These are phyloP conservation scores for Picea mariana DNA, from an alignment of 83 land plant species.

Conservation along the genomic window DNA sequence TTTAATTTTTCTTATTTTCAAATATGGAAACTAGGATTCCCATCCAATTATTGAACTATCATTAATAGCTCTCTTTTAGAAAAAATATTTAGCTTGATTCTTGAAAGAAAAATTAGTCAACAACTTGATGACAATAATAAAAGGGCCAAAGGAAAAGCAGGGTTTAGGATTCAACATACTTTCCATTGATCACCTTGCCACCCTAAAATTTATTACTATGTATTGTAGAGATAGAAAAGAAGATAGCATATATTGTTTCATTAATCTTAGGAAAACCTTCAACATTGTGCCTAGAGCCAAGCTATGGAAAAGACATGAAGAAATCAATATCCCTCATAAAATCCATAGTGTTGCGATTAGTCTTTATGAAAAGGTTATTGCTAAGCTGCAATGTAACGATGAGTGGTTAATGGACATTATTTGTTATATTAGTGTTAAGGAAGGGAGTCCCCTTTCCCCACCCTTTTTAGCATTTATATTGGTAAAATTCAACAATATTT, in stretches of 20 bases:
- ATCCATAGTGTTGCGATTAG: background rate
- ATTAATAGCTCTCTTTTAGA: too few species aligned
- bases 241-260: background rate
- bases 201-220: background rate
- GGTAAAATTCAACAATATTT: too few species aligned
- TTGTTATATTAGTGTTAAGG: background rate
- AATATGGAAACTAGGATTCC: too few species aligned
- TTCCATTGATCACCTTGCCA: background rate
- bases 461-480: too few species aligned
- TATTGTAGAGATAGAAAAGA: background rate
- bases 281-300: background rate
- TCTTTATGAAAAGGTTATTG: background rate
- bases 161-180: background rate
- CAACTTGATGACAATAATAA: background rate
- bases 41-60: too few species aligned
- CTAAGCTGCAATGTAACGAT: background rate
- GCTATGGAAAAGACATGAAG: background rate
- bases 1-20: too few species aligned
- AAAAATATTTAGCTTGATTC: too few species aligned
- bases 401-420: background rate
- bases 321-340: background rate
- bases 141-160: background rate
- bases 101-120: too few species aligned
- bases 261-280: background rate
- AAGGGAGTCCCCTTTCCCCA: too few species aligned